These are phyloP conservation scores for Fusarium bactridioides DNA, from an alignment of 2,329 filamentous ascomycete genomes.

Conservation along the genomic window DNA sequence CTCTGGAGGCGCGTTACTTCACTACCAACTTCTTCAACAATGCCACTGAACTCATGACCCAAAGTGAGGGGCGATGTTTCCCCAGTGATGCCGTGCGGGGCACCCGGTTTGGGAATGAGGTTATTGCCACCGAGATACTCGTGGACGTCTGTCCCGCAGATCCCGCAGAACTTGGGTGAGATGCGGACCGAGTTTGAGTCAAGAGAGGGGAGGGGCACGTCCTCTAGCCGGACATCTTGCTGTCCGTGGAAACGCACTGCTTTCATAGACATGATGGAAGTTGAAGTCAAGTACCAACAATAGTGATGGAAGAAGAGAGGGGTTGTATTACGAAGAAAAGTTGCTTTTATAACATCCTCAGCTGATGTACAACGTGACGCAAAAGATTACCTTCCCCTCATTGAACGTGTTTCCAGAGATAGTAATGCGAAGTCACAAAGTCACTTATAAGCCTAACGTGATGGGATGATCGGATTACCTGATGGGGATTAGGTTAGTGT, in stretches of 20 bases:
- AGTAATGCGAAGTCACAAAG: slow-evolving; percentile 21
- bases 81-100: slow-evolving; percentile 10
- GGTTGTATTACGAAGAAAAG: too few relatives aligned
- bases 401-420: not conserved
- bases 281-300: not conserved
- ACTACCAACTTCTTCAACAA: slow-evolving; percentile 11
- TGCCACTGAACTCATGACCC: slow-evolving; percentile 12
- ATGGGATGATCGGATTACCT: slow-evolving; percentile 10
- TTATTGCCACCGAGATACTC: slow-evolving; percentile 21
- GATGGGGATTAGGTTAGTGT: not conserved
- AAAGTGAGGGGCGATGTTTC: slow-evolving; percentile 19
- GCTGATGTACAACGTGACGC: slow-evolving; percentile 1
- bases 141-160: slow-evolving; percentile 17
- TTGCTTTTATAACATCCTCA: not conserved
- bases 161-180: not conserved
- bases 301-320: not conserved
- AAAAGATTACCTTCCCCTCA: slow-evolving; percentile 10
- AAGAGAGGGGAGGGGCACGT: not conserved
- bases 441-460: not conserved
- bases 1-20: not conserved
- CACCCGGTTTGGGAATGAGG: slow-evolving; percentile 14
- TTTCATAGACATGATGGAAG: not conserved
- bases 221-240: slow-evolving; percentile 5
- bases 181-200: slow-evolving; percentile 2
- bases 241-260: slow-evolving; percentile 14